Base-by-base conservation (phyloP, 179 eudicot genomes). In the Gypsophila paniculata region DNA sequence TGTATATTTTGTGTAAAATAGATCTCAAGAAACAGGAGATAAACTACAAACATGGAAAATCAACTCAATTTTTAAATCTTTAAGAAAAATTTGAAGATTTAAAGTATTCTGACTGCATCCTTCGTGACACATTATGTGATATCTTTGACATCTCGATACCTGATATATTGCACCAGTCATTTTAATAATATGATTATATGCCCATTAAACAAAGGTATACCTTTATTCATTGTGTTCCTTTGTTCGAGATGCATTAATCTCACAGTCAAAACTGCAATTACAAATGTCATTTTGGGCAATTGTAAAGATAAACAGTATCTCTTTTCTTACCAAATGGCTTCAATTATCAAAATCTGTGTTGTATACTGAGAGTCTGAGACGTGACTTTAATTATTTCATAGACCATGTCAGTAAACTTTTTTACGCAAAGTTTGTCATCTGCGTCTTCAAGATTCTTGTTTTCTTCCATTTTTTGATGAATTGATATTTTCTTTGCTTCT, bases 401-500 rank as follows among this genome's bases (percentile, higher is more conserved):
- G 68, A 42, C 68, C 52, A 65, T 21, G 18, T 42, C 8, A 1
- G 52, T 63, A 19, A 26, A 42, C 9, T 63, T 34, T 22, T 17
- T 63, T 15, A 19, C 2, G 36, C 18, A 4, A 29, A 29, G 49
- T 0, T 63, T 36, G 25, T 38, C 48, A 63, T 18, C 49, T 63
- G 49, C 23, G 36, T 65, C 25, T 39, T 21, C 18, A 12, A 4
- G 12, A 9, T 11, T 46, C 8, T 23, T 14, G 57, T 13, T 66
- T 66, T 25, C 34, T 23, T 52, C 14, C 26, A 51, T 22, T 11
- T 25, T 34, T 23, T 9, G 48, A 21, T 48, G 42, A 6, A 9
- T 69, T 72, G 57, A 15, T 61, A 34, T 15, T 18, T 44, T 12
- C 8, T 17, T 58, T 55, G 58, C 74, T 72, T 42, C 23, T 74